Base-by-base conservation (phyloP, 257 asterid genomes). In the Parsonsia alboflavescens region DNA sequence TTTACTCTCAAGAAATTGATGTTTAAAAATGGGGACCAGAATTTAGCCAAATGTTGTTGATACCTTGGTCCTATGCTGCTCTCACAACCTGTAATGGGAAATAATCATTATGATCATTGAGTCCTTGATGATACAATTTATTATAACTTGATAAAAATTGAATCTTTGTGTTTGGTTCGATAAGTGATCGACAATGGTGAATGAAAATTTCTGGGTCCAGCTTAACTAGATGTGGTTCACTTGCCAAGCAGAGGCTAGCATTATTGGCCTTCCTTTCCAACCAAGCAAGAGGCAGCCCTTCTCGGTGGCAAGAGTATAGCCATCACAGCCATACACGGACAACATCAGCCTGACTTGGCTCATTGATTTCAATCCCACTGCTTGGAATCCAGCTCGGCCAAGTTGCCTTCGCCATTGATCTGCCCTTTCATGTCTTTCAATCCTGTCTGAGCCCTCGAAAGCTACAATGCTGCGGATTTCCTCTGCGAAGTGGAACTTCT, bases 211-310 rank as follows among this genome's bases (percentile, higher is more conserved):
- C 30, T 26, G 16, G 73, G 30, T 50, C 4, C 58, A 52, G 22
- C 33, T 66, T 72, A 22, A 56, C 53, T 72, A 17, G 62, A 33
- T 33, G 6, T 62, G 3, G 24, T 28, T 58, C 73, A 73, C 80
- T 65, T 80, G 81, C 91, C 93, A 88, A 1, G 93, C 87, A 0
- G 89, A 86, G 24, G 93, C 91, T 7, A 85, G 59, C 91, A 89
- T 87, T 68, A 89, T 83, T 8, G 92, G 83, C 78, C 88, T 84
- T 70, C 95, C 95, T 81, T 84, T 89, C 95, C 95, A 87, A 71
- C 95, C 92, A 30, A 89, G 88, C 70, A 82, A 84, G 65, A 89
- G 86, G 80, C 89, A 84, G 0, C 92, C 92, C 76, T 89, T 89
- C 36, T 89, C 90, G 58, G 72, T 75, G 7, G 26, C 79, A 53